Conservation (phyloP, 192 early-diverging fungal genomes). For the Entomortierella beljakovae region DNA sequence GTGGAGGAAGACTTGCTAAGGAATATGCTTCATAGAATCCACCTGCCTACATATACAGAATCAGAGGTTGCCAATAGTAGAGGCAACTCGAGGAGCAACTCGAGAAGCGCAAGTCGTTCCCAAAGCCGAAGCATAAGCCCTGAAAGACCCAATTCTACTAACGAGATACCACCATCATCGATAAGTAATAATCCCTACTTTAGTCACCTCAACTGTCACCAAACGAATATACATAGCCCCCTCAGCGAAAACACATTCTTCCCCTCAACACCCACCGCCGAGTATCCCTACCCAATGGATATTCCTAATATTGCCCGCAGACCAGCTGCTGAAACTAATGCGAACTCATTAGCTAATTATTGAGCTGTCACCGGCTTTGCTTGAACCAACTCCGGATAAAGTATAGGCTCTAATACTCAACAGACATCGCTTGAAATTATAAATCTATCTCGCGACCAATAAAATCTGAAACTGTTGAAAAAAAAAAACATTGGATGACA, state of each 20-base stretch:
- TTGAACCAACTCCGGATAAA: background rate
- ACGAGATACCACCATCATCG: background rate
- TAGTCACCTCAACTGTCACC: background rate
- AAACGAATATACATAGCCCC: slow-evolving; percentile 3
- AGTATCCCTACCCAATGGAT: slow-evolving; percentile 5
- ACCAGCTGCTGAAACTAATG: too few relatives aligned
- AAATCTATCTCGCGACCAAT: too few relatives aligned
- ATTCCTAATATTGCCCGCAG: too few relatives aligned
- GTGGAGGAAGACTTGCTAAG: slow-evolving; percentile 36
- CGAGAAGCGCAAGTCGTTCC: slow-evolving; percentile 22
- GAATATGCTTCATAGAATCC: slow-evolving; percentile 30
- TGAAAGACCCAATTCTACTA: slow-evolving; percentile 12
- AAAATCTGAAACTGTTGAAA: too few relatives aligned
- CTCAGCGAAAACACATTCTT: slow-evolving; percentile 2
- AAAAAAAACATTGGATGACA: too few relatives aligned
- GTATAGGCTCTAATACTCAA: too few relatives aligned
- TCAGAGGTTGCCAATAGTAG: slow-evolving; percentile 46
- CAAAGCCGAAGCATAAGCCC: slow-evolving; percentile 33
- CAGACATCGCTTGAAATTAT: too few relatives aligned
- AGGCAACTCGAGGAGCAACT: slow-evolving; percentile 24
- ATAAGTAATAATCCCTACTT: background rate
- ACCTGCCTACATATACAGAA: slow-evolving; percentile 45
- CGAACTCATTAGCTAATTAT: too few relatives aligned
- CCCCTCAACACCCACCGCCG: background rate
- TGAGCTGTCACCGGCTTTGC: background rate